Conservation (phyloP, 257 asterid genomes). For the Perilla frutescens region DNA sequence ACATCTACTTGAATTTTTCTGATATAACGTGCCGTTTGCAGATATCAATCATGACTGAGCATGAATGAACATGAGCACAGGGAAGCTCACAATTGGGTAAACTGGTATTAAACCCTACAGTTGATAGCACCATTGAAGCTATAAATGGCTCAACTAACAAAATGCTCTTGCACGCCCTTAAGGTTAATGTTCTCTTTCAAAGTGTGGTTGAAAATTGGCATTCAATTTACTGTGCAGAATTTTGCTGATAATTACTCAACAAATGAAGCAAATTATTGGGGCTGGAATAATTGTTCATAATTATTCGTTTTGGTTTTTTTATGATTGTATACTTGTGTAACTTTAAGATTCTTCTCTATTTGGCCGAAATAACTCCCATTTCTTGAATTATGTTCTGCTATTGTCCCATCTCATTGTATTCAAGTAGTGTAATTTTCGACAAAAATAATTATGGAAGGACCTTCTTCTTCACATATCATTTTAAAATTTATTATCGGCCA, state of each 20-base stretch:
- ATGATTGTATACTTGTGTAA: slow-evolving; percentile 3
- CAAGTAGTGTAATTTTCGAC: no score
- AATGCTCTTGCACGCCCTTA: slow-evolving; percentile 1
- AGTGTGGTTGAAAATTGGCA: neutral
- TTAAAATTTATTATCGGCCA: no score
- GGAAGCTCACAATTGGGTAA: slow-evolving; percentile 30
- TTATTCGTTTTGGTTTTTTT: slow-evolving; percentile 11
- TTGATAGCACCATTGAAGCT: slow-evolving; percentile 14
- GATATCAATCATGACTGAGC: slow-evolving; percentile 22
- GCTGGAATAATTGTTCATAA: slow-evolving; percentile 12
- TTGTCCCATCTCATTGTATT: neutral
- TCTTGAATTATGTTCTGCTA: neutral
- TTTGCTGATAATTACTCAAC: slow-evolving; percentile 9
- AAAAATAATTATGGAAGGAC: no score
- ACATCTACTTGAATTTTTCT: neutral
- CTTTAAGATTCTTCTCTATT: neutral
- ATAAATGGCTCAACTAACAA: slow-evolving; percentile 8
- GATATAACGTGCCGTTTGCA: slow-evolving; percentile 30
- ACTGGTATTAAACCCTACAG: slow-evolving; percentile 18
- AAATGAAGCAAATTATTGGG: slow-evolving; percentile 28
- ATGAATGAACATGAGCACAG: slow-evolving; percentile 4
- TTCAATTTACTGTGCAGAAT: slow-evolving; percentile 19
- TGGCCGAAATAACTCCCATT: neutral
- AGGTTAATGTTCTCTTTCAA: neutral
- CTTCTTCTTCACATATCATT: no score